phyloP scores from a whole-genome alignment of 805 yeast species.

The Starmerella vitae region DNA sequence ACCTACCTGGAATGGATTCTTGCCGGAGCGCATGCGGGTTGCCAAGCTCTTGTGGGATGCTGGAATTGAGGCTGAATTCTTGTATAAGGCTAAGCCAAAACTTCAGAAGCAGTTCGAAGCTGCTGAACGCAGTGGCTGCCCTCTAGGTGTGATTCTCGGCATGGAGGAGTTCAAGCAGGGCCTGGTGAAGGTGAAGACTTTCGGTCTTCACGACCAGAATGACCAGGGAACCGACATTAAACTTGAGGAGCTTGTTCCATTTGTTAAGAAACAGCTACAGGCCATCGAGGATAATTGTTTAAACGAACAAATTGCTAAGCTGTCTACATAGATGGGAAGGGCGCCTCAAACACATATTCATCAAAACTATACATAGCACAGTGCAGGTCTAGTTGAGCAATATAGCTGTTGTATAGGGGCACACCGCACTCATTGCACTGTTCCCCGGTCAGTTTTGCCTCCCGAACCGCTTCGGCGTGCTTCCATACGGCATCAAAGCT shows the following conservation, averaged over 20 bases:
- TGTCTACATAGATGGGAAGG: conserved; percentile 3
- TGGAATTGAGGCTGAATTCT: conserved; percentile 80
- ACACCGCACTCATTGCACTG: conserved; percentile 19
- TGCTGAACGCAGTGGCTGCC: conserved; percentile 88
- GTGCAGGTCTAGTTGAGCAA: conserved; percentile 17
- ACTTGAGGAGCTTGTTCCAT: conserved; percentile 44
- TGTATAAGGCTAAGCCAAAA: conserved; percentile 87
- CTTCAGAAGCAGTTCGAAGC: conserved; percentile 95
- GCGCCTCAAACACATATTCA: conserved; percentile 2
- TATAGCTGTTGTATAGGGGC: conserved; percentile 7
- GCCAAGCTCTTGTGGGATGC: conserved; percentile 75
- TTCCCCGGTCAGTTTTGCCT: conserved; percentile 14
- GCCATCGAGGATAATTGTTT: conserved; percentile 2
- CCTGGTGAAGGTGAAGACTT: conserved; percentile 66
- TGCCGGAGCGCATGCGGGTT: conserved; percentile 80
- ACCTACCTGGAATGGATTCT: conserved; percentile 84
- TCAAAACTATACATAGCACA: conserved; percentile 17
- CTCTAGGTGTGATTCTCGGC: conserved; percentile 83
- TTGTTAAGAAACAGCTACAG: conserved; percentile 39
- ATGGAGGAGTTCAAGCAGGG: conserved; percentile 84
- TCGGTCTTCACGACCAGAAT: conserved; percentile 77
- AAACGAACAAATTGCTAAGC: not conserved
- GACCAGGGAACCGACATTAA: conserved; percentile 75
- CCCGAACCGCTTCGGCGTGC: conserved; percentile 6
- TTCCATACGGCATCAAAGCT: conserved; percentile 10